Percentiles rank a stretch among this genome's conserved stretches.
phyloP scores from a whole-genome alignment of 1,284 basidiomycete genomes.

The Ceratobasidium sp. region DNA sequence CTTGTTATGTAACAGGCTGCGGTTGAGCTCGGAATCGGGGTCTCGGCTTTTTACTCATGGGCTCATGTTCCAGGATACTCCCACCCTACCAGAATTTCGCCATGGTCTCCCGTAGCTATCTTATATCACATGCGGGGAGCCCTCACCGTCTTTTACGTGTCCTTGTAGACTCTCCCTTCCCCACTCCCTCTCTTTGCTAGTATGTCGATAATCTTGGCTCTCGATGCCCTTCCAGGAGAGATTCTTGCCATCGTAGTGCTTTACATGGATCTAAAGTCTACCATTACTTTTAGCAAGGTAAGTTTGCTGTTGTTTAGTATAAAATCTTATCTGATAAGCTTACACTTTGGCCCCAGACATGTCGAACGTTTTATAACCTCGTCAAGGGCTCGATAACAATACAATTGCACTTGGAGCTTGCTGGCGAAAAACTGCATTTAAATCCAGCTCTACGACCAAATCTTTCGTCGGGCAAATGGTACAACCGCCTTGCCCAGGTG shows the following conservation, averaged over 20 bases:
- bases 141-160: not conserved
- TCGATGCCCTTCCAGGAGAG: slow-evolving; percentile 19
- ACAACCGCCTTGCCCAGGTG: not conserved
- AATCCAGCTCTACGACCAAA: slow-evolving; percentile 14
- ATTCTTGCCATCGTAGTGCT: slow-evolving; percentile 7
- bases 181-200: not conserved
- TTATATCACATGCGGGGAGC: too few relatives aligned
- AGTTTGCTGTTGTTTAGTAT: not conserved
- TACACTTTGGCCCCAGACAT: slow-evolving; percentile 14
- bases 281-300: slow-evolving; percentile 15
- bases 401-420: slow-evolving; percentile 27
- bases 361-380: slow-evolving; percentile 16
- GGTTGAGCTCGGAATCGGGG: too few relatives aligned
- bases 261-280: slow-evolving; percentile 10
- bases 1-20: too few relatives aligned
- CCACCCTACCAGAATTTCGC: too few relatives aligned
- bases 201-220: slow-evolving; percentile 16
- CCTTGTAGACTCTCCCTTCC: not conserved
- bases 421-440: slow-evolving; percentile 11
- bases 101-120: too few relatives aligned
- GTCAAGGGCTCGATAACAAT: slow-evolving; percentile 8
- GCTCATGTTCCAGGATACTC: slow-evolving; percentile 13
- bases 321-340: not conserved
- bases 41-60: too few relatives aligned
- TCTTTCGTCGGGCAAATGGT: slow-evolving; percentile 14